Base-by-base conservation (phyloP, 2,329 filamentous ascomycete genomes). In the Colletotrichum sp. region DNA sequence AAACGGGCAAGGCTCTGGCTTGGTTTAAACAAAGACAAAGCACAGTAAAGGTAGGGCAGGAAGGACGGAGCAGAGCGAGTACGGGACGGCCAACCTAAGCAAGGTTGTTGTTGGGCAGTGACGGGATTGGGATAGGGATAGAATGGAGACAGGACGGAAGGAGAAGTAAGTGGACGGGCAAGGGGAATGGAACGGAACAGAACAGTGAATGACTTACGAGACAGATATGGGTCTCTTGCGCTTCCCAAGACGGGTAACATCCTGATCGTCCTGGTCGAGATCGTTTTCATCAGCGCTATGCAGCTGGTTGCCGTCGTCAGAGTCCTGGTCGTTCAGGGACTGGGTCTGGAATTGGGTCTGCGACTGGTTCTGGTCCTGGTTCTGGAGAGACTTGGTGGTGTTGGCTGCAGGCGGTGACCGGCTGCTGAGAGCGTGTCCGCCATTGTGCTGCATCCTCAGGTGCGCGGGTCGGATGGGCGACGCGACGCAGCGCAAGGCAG, bases 171-270 rank as follows among this genome's bases (percentile, higher is more conserved):
- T 52, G 44, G 44, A 52, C 44, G n/a, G 44, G 60, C 9, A 34
- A 63, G 19, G 70, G 34, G 60, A 57, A 70, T 73, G 60, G 67
- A 63, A 52, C 69, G 28, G 66, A n/a, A 74, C 66, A 74, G 36
- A 66, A 75, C 34, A 77, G 52, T 27, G n/a, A 28, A 77, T 30
- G 67, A 87, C 87, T 80, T 87, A 92, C 90, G 90, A 92, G 76
- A 92, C 90, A 75, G 90, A 91, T 66, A 91, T 87, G 75, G 90
- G 90, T 74, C 91, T 87, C 82, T 92, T 93, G 77, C 91, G 89
- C 83, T 93, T 93, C 74, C 89, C 87, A 76, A 82, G 85, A 68
- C 85, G 86, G 34, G 82, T 82, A 27, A 83, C 81, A 67, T 89
- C 86, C 64, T 85, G 81, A 70, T 86, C 85, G 74, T 88, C 86